Evolutionary conservation across 805 yeast genomes (phyloP), one percentile per base, ranked within the genome.

Genomic region (Candida maesae): DNA sequence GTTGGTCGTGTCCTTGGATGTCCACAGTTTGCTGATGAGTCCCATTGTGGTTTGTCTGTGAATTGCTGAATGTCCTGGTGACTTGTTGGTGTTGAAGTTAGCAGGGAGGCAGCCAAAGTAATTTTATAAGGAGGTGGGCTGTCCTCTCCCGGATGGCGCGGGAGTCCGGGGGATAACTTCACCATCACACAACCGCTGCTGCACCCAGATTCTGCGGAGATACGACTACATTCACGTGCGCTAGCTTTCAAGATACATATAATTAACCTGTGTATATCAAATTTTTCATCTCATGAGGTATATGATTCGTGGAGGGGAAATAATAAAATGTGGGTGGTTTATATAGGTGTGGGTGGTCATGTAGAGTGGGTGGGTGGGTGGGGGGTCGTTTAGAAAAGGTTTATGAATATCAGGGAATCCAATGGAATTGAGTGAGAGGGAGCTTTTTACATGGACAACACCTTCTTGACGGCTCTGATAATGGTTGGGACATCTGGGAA

Each of bases 401-500:
- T 8, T 21, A 21, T 21, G 10, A 21, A n/a, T 25, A 25, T 21
- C 24, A 21, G 24, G 24, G 10, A 21, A 21, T 21, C 10, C 24
- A 21, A 21, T 10, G 10, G n/a, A n/a, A n/a, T n/a, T n/a, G n/a
- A n/a, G n/a, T n/a, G n/a, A n/a, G n/a, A n/a, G n/a, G n/a, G 28
- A 9, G 28, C 28, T 25, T 25, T 26, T 56, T 78, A 79, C 64
- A 83, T 71, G 39, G 87, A 79, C 66, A 85, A 73, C 35, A 82
- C 90, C 67, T 83, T 84, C 70, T 81, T 86, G 53, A 77, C 76
- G 53, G 89, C 97, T 76, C 89, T 84, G 62, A 85, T 78, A 58
- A 93, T 85, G 52, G 89, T 79, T 61, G 86, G 91, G 42, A 86
- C 76, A 66, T 90, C 96, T 68, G 99, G 99, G 96, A 93, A 93